phyloP scores from a whole-genome alignment of 192 early-diverging fungal species.

The Haplosporangium gracile region DNA sequence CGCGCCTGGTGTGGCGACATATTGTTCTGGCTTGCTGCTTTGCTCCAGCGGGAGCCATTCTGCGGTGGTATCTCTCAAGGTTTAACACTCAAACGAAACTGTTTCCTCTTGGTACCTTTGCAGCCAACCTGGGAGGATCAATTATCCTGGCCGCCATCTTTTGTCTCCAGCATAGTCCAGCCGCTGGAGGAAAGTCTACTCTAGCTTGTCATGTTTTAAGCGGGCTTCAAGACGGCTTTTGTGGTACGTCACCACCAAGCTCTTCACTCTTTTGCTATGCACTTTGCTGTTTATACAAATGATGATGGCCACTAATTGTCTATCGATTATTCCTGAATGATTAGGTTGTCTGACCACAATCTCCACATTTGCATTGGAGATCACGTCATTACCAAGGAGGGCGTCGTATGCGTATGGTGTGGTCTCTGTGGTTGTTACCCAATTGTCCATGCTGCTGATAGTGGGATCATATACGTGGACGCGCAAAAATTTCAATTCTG shows the following conservation, averaged over 20 bases:
- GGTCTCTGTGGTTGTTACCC: slow-evolving; percentile 46
- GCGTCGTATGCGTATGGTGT: slow-evolving; percentile 53
- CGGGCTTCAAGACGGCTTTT: slow-evolving; percentile 66
- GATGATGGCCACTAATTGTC: no score
- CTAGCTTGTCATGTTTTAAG: slow-evolving; percentile 55
- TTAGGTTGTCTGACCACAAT: slow-evolving; percentile 60
- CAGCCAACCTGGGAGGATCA: slow-evolving; percentile 64
- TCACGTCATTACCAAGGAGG: slow-evolving; percentile 37
- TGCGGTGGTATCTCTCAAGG: slow-evolving; percentile 65
- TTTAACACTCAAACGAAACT: slow-evolving; percentile 48
- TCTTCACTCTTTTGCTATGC: no score
- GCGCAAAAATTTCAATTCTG: background rate
- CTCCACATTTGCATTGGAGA: slow-evolving; percentile 59
- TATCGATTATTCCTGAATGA: background rate
- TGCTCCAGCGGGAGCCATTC: slow-evolving; percentile 62
- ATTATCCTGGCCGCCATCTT: slow-evolving; percentile 57
- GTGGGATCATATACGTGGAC: slow-evolving; percentile 61
- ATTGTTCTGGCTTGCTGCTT: slow-evolving; percentile 62
- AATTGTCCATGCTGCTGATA: slow-evolving; percentile 57
- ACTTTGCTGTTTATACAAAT: no score
- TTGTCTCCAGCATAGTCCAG: slow-evolving; percentile 50
- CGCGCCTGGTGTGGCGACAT: slow-evolving; percentile 31
- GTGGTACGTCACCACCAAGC: slow-evolving; percentile 54
- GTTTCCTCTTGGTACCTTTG: slow-evolving; percentile 67
- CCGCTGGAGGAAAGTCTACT: slow-evolving; percentile 18